These are phyloP conservation scores for Aspergillus melleus DNA, from an alignment of 2,329 filamentous ascomycete genomes.

Conservation along the genomic window DNA sequence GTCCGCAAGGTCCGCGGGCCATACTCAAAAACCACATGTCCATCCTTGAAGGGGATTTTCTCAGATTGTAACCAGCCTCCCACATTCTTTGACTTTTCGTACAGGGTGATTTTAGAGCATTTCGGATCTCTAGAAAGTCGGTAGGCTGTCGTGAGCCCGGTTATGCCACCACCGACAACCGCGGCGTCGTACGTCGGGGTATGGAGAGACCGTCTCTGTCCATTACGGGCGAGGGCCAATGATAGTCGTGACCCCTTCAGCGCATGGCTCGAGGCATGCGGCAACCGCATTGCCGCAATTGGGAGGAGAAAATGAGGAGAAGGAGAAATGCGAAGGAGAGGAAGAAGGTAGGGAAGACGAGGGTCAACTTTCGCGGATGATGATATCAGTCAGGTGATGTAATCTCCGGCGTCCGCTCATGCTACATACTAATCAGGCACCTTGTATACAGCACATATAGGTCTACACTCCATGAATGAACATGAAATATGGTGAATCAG, in stretches of 20 bases:
- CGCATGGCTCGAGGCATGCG: conserved; percentile 23
- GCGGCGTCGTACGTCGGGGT: conserved; percentile 53
- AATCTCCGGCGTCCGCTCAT: neutral
- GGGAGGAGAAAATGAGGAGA: conserved; percentile 1
- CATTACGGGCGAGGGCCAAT: conserved; percentile 17
- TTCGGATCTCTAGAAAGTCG: conserved; percentile 71
- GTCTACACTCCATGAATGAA: neutral
- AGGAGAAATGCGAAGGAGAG: conserved; percentile 1
- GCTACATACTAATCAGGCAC: neutral
- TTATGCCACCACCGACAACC: conserved; percentile 78
- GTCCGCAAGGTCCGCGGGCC: conserved; percentile 76
- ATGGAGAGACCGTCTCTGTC: conserved; percentile 22
- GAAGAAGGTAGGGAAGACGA: neutral
- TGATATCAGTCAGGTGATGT: conserved; percentile 5
- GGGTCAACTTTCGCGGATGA: neutral
- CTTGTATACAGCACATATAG: neutral
- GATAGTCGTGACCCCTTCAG: conserved; percentile 20
- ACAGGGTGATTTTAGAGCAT: conserved; percentile 72
- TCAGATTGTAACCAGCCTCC: conserved; percentile 84
- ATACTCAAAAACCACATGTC: conserved; percentile 73
- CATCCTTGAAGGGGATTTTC: conserved; percentile 57
- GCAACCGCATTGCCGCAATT: conserved; percentile 29
- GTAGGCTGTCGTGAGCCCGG: conserved; percentile 75
- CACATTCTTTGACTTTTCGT: conserved; percentile 67
- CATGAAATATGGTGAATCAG: neutral